Base-by-base conservation (phyloP, 192 early-diverging fungal species). In the Backusella tarrabulga region DNA sequence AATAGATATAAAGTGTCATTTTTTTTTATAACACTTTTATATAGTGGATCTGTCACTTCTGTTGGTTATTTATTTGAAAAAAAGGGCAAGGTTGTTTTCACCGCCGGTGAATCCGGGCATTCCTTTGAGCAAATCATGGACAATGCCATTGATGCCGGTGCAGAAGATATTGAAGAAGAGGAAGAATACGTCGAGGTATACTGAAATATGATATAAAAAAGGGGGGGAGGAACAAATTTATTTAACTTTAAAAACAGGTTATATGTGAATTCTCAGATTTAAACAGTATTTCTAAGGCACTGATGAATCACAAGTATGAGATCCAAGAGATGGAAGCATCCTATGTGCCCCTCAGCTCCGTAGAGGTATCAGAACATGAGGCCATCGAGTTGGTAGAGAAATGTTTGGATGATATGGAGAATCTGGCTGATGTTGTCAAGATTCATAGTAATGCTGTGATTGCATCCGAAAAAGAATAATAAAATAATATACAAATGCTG, bases 21-120 rank as follows among this genome's bases (percentile, higher is more conserved):
- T n/a, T n/a, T n/a, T n/a, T n/a, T 32, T 32, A 32, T 32, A 32
- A 32, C 29, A 32, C 29, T 32, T 1, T 32, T 77, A 14, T 77
- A 14, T 78, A 93, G 87, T 32, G 92, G 91, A 8, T 83, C 87
- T 6, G 77, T 93, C 71, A 83, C 89, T 29, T 80, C 87, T 0
- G 90, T 95, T 1, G 79, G 79, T 68, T 95, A 90, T 81, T 81
- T 93, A 75, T 95, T 95, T 85, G 81, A 87, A 19, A 88, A 88
- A 72, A 87, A 85, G 56, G 92, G 92, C 14, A 83, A 84, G 21
- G 80, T 95, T 29, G 86, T 84, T 23, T 88, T 92, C 76, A 34
- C 80, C 8, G 23, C 76, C 12, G 88, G 82, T n/a, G 73, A 66
- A 40, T 78, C 84, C 0, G 72, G 77, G 6, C 81, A 87, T 60